Percentiles rank a stretch among this genome's conserved stretches.
Evolutionary conservation across 305 asterid genomes (phyloP).

Genomic region (Fraxinus latifolia): DNA sequence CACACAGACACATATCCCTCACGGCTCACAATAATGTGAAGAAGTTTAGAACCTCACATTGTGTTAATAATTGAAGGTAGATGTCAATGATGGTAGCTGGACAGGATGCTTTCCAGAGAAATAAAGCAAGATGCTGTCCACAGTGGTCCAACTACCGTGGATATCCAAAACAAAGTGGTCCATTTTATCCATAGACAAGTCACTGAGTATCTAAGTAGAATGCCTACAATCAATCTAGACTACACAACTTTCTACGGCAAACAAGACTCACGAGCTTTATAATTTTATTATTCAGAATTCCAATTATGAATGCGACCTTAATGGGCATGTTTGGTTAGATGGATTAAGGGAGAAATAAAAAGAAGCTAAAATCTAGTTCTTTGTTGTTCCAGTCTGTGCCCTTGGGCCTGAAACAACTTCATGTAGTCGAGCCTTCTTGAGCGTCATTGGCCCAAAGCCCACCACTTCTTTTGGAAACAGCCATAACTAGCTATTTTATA

Average conservation of each 20-base stretch:
- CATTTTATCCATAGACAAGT: constrained; percentile 28
- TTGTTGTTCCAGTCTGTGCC: neutral
- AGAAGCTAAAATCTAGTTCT: neutral
- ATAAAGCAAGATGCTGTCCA: constrained; percentile 26
- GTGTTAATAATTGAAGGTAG: constrained; percentile 36
- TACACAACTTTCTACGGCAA: constrained; percentile 4
- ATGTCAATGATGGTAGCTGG: constrained; percentile 32
- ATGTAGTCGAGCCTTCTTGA: neutral
- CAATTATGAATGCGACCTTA: neutral
- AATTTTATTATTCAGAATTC: constrained; percentile 11
- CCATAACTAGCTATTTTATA: neutral
- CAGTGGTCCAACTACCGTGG: constrained; percentile 46
- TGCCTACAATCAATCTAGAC: constrained; percentile 7
- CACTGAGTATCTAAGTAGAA: constrained; percentile 4
- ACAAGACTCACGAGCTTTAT: neutral
- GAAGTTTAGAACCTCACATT: constrained; percentile 19
- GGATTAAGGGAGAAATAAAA: neutral
- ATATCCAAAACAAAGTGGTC: constrained; percentile 46
- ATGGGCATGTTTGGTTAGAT: neutral
- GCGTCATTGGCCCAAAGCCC: neutral
- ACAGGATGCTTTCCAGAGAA: constrained; percentile 29
- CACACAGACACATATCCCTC: neutral
- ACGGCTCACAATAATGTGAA: neutral
- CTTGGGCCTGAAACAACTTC: neutral
- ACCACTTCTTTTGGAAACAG: neutral